These are phyloP conservation scores for Sporothrix pseudoabietina DNA, from an alignment of 2,329 filamentous ascomycete species.

Conservation along the genomic window DNA sequence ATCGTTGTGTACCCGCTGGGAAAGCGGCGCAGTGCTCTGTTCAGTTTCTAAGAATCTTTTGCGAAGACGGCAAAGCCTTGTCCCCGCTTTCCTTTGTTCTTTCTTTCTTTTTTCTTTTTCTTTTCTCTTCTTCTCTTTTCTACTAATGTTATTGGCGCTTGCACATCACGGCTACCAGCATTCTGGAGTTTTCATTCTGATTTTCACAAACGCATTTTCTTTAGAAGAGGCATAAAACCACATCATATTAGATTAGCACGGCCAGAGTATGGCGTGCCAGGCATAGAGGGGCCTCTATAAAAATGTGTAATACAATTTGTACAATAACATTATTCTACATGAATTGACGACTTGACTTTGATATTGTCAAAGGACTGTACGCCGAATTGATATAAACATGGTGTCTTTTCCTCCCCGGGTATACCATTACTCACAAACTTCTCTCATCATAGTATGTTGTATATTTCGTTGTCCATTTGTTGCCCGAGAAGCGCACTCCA, in stretches of 20 bases:
- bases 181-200: background rate
- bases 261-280: background rate
- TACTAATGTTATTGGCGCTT: background rate
- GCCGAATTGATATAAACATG: background rate
- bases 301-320: background rate
- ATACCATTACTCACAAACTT: background rate
- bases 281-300: background rate
- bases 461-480: background rate
- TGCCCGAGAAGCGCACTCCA: background rate
- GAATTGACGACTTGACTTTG: background rate
- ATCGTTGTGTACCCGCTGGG: conserved; percentile 59
- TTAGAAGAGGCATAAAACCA: background rate
- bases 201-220: background rate
- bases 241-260: background rate
- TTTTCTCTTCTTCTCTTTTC: background rate
- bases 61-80: background rate
- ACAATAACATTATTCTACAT: background rate
- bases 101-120: background rate
- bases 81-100: background rate
- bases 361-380: background rate
- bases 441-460: background rate
- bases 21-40: conserved; percentile 60
- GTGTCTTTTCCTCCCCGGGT: background rate
- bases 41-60: conserved; percentile 49
- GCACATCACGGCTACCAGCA: background rate